phyloP scores from a whole-genome alignment of 2,329 filamentous ascomycete genomes.

The Diaporthe ilicicola region DNA sequence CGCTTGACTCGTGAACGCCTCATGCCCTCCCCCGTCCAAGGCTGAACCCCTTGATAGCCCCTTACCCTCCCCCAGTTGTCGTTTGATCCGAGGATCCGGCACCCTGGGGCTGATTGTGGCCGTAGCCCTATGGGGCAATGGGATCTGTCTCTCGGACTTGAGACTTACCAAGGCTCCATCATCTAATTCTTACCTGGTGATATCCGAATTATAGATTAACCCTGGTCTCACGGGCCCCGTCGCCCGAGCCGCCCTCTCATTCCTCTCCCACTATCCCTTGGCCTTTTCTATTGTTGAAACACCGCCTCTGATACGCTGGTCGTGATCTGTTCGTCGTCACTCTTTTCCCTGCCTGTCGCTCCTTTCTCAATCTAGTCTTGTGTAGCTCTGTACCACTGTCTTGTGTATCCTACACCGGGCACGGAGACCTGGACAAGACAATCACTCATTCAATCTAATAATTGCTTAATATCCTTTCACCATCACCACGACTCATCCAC shows the following conservation, averaged over 20 bases:
- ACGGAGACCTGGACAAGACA: slow-evolving; percentile 1
- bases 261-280: slow-evolving; percentile 8
- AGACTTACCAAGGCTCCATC: slow-evolving; percentile 2
- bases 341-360: slow-evolving; percentile 9
- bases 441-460: background rate
- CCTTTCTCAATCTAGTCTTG: background rate
- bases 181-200: slow-evolving; percentile 19
- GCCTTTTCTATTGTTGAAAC: slow-evolving; percentile 20
- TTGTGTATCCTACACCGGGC: slow-evolving; percentile 2
- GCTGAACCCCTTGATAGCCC: slow-evolving; percentile 8
- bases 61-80: background rate
- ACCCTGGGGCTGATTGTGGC: background rate
- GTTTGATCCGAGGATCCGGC: slow-evolving; percentile 22
- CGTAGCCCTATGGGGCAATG: slow-evolving; percentile 3
- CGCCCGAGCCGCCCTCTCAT: background rate
- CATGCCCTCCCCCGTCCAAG: background rate
- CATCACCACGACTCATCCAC: background rate
- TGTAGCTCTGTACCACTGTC: background rate
- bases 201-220: slow-evolving; percentile 12
- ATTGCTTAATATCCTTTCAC: slow-evolving; percentile 7
- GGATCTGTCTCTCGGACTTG: background rate
- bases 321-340: slow-evolving; percentile 9
- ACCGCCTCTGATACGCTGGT: slow-evolving; percentile 12
- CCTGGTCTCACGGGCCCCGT: slow-evolving; percentile 9
- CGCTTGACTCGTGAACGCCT: slow-evolving; percentile 15